A percentile compares a stretch with the other conserved stretches of the same genome.
Evolutionary conservation across 1,284 basidiomycete species (phyloP).

Genomic region (Phylloboletellus chloephorus): DNA sequence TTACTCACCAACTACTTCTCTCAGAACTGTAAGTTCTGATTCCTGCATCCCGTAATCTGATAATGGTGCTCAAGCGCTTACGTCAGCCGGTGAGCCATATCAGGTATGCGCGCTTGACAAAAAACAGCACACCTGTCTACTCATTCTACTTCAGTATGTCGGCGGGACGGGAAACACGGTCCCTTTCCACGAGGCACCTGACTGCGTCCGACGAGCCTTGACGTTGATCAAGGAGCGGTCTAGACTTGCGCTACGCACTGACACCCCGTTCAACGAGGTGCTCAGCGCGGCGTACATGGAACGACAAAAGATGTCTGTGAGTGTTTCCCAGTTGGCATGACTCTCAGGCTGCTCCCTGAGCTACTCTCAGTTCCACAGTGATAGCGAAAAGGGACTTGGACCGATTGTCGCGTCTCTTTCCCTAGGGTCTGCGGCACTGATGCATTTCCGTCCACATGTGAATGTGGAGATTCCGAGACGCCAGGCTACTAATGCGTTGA

Average conservation of each 20-base stretch:
- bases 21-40: conserved; percentile 58
- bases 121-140: conserved; percentile 2
- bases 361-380: conserved; percentile 66
- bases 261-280: conserved; percentile 62
- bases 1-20: conserved; percentile 77
- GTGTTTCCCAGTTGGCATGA: conserved; percentile 22
- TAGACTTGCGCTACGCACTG: conserved; percentile 33
- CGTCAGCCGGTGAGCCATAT: conserved; percentile 65
- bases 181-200: conserved; percentile 52
- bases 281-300: conserved; percentile 79
- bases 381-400: conserved; percentile 66
- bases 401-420: conserved; percentile 68
- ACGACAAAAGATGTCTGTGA: conserved; percentile 72
- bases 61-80: conserved; percentile 2
- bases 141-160: conserved; percentile 51
- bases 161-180: conserved; percentile 67
- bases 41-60: not conserved
- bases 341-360: conserved; percentile 1
- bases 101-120: conserved; percentile 39
- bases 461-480: conserved; percentile 33
- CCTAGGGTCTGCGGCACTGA: conserved; percentile 63
- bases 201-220: conserved; percentile 52
- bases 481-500: conserved; percentile 39
- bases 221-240: conserved; percentile 52
- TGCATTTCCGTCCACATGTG: conserved; percentile 60